Conservation (phyloP, 2,329 filamentous ascomycete genomes). For the Penicillium thymicola region DNA sequence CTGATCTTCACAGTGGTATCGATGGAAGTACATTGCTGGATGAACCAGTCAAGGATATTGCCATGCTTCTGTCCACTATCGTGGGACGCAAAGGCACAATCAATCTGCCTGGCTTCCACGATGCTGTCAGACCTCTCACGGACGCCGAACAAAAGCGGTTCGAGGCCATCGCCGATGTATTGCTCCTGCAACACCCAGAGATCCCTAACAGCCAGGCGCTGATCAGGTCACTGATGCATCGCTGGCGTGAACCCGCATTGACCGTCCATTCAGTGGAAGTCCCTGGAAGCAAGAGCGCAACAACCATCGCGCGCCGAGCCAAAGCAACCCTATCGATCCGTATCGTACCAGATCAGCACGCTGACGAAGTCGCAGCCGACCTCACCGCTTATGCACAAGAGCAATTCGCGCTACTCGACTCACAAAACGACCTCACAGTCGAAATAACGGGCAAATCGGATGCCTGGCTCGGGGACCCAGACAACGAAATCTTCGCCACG, state of each 20-base stretch:
- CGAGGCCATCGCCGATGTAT: constrained; percentile 73
- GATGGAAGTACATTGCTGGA: constrained; percentile 88
- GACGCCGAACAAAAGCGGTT: constrained; percentile 75
- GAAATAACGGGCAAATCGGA: constrained; percentile 91
- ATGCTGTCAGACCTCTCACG: constrained; percentile 72
- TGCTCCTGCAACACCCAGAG: constrained; percentile 68
- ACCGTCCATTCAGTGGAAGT: constrained; percentile 86
- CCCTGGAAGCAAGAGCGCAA: constrained; percentile 79
- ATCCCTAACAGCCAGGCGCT: constrained; percentile 65
- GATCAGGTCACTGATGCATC: constrained; percentile 80
- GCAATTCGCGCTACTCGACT: constrained; percentile 71
- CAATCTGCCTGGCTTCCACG: constrained; percentile 84
- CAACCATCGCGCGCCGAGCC: constrained; percentile 80
- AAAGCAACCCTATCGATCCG: constrained; percentile 86
- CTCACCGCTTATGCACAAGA: constrained; percentile 65
- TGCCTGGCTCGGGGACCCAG: constrained; percentile 90
- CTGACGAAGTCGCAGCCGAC: constrained; percentile 67
- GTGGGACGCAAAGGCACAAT: constrained; percentile 78
- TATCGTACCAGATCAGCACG: constrained; percentile 88
- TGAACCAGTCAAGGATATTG: constrained; percentile 88
- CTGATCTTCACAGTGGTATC: constrained; percentile 94
- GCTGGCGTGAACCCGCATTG: constrained; percentile 92
- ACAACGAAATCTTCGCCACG: constrained; percentile 85
- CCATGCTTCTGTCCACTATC: constrained; percentile 74
- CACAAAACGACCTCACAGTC: constrained; percentile 75